phyloP scores from a whole-genome alignment of 306 rosid genomes.

The Fagus crenata region DNA sequence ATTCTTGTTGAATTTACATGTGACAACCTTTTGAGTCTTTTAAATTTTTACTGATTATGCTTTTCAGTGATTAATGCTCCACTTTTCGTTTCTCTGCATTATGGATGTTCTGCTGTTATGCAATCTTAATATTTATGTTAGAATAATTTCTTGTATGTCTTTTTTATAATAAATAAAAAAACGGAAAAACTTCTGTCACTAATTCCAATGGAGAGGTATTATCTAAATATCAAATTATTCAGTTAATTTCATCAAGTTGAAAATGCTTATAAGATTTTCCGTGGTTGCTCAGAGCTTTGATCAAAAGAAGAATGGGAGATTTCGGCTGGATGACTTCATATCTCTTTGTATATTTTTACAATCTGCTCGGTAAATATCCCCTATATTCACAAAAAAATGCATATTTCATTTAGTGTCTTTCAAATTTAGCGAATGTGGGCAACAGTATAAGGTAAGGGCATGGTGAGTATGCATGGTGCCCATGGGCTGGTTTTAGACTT shows the following conservation, averaged over 20 bases:
- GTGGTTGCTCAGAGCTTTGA: conserved; percentile 76
- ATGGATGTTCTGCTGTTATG: neutral
- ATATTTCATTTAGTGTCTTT: neutral
- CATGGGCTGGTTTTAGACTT: neutral
- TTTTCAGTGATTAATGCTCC: neutral
- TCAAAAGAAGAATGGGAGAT: conserved; percentile 74
- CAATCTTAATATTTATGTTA: neutral
- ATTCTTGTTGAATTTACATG: neutral
- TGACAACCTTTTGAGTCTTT: neutral
- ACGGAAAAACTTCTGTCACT: neutral
- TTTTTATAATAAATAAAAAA: neutral
- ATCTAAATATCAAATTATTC: neutral
- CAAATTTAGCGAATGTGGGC: neutral
- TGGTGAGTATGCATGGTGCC: neutral
- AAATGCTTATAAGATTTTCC: conserved; percentile 18
- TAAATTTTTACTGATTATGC: neutral
- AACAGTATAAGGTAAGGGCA: no score
- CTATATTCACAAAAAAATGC: neutral
- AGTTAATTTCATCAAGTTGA: conserved; percentile 13
- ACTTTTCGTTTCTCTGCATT: neutral
- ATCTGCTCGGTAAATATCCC: conserved; percentile 65
- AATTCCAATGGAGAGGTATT: neutral
- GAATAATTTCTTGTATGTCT: neutral
- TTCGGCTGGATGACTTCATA: conserved; percentile 77
- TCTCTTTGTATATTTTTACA: conserved; percentile 82